phyloP scores from a whole-genome alignment of 192 early-diverging fungal genomes.

The Coemansia aciculifera region DNA sequence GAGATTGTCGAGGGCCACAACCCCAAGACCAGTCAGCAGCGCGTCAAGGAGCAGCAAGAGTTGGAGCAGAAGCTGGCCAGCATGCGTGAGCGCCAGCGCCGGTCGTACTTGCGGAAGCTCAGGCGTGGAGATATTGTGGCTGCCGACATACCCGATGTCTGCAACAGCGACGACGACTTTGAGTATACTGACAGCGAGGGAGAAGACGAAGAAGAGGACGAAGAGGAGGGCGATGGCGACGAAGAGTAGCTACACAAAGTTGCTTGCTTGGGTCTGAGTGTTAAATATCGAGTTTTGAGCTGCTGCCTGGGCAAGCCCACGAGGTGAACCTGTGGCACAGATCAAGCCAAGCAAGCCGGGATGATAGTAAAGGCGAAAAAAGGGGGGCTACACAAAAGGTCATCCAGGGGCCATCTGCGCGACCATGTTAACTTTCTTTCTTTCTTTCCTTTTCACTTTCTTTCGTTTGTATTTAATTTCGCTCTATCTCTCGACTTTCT shows the following conservation, averaged over 20 bases:
- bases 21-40: constrained; percentile 66
- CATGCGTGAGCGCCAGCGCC: constrained; percentile 82
- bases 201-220: constrained; percentile 51
- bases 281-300: background rate
- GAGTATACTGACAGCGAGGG: constrained; percentile 60
- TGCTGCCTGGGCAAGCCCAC: no score
- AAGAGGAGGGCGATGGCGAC: constrained; percentile 34
- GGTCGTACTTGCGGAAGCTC: constrained; percentile 78
- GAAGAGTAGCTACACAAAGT: constrained; percentile 44
- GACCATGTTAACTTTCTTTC: background rate
- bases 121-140: constrained; percentile 72
- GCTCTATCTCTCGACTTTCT: background rate
- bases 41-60: constrained; percentile 71
- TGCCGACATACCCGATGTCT: constrained; percentile 28
- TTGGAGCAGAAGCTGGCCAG: constrained; percentile 64
- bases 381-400: background rate
- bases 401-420: background rate
- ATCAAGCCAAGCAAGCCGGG: background rate
- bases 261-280: background rate
- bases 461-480: background rate
- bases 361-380: no score
- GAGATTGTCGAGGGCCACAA: constrained; percentile 64
- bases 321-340: background rate
- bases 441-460: background rate
- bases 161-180: constrained; percentile 52